Percentiles rank a stretch among this genome's conserved stretches.
phyloP scores from a whole-genome alignment of 2,329 filamentous ascomycete genomes.

The Microthyrium microscopicum region DNA sequence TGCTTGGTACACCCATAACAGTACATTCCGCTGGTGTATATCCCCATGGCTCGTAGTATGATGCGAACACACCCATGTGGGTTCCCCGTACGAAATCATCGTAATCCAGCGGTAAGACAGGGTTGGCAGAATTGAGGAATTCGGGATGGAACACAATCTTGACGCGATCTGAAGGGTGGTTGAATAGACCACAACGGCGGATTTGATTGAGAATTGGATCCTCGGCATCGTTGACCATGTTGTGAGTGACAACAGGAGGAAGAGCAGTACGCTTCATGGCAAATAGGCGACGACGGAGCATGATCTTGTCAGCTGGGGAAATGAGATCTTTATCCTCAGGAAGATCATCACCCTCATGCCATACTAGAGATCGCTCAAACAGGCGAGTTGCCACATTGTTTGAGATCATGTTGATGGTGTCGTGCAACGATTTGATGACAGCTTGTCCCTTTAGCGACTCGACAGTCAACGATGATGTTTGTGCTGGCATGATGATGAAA shows the following conservation, averaged over 20 bases:
- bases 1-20: conserved; percentile 96
- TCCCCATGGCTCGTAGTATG: conserved; percentile 98
- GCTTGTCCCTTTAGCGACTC: conserved; percentile 94
- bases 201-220: conserved; percentile 95
- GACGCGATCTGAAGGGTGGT: conserved; percentile 84
- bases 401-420: conserved; percentile 87
- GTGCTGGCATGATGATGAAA: conserved; percentile 97
- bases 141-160: conserved; percentile 98
- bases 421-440: conserved; percentile 87
- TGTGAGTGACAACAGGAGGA: conserved; percentile 94
- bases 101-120: conserved; percentile 88
- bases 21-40: conserved; percentile 98
- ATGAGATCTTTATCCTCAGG: conserved; percentile 96
- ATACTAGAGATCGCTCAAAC: conserved; percentile 84
- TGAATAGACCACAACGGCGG: conserved; percentile 90
- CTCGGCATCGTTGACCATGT: conserved; percentile 89
- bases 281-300: conserved; percentile 79
- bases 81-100: conserved; percentile 97
- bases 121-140: conserved; percentile 90
- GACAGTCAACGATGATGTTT: conserved; percentile 86
- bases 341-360: conserved; percentile 86
- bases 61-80: conserved; percentile 87
- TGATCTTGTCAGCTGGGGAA: conserved; percentile 76
- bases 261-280: conserved; percentile 88
- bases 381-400: conserved; percentile 82